Conservation (phyloP, 2,329 filamentous ascomycete genomes). For the Pseudonectria buxi region DNA sequence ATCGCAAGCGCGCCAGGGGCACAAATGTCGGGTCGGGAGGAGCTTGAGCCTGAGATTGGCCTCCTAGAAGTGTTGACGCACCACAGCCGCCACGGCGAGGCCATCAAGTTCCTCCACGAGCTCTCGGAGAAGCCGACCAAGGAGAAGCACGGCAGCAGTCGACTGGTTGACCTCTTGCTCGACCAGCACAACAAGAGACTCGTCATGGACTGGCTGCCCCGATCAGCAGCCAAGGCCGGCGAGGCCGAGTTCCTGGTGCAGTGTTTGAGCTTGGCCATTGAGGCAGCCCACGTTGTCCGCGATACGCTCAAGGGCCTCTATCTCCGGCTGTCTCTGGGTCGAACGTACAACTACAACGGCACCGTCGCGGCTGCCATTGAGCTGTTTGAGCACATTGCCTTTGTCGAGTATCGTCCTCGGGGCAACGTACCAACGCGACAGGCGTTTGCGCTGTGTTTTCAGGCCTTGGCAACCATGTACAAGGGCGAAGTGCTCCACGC, state of each 20-base stretch:
- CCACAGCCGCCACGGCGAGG: slow-evolving; percentile 29
- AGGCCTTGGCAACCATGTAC: slow-evolving; percentile 32
- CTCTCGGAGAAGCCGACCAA: slow-evolving; percentile 23
- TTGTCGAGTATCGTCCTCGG: slow-evolving; percentile 31
- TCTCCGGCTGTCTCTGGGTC: slow-evolving; percentile 31
- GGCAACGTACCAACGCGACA: slow-evolving; percentile 33
- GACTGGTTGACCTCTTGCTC: slow-evolving; percentile 30
- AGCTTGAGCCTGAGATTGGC: slow-evolving; percentile 32
- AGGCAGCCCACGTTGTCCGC: slow-evolving; percentile 26
- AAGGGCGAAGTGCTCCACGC: slow-evolving; percentile 27
- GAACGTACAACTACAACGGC: slow-evolving; percentile 28
- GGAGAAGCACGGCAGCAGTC: slow-evolving; percentile 17
- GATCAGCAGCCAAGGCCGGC: slow-evolving; percentile 30
- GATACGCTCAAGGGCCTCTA: slow-evolving; percentile 32
- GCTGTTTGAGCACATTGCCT: slow-evolving; percentile 30
- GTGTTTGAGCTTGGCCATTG: slow-evolving; percentile 26
- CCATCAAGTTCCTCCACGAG: slow-evolving; percentile 29
- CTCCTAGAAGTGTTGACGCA: slow-evolving; percentile 31
- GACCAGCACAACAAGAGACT: slow-evolving; percentile 27
- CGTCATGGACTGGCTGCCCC: slow-evolving; percentile 35
- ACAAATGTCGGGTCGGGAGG: slow-evolving; percentile 22
- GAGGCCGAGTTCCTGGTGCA: slow-evolving; percentile 25
- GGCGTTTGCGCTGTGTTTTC: slow-evolving; percentile 34
- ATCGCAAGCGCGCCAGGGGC: slow-evolving; percentile 23
- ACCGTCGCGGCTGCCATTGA: slow-evolving; percentile 28